A percentile compares a stretch with the other conserved stretches of the same genome.
Conservation (phyloP, 208 protist genomes). For the Porcisia deanei region DNA sequence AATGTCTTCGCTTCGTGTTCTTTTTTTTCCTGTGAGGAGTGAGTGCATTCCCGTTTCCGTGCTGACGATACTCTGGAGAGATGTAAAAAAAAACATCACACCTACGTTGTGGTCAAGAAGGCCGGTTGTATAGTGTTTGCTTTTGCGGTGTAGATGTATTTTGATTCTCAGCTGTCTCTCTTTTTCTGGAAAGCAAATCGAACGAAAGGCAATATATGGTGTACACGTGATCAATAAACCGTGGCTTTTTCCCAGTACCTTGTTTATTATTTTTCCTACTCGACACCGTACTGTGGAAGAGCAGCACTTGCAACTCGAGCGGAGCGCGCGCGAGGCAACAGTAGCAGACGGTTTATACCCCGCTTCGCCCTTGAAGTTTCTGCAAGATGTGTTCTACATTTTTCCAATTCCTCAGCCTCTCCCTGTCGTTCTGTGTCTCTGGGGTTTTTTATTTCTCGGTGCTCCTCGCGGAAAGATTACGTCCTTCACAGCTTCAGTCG, state of each 20-base stretch:
- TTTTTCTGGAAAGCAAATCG: not conserved
- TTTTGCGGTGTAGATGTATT: slow-evolving; percentile 7
- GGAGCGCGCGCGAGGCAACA: too few relatives aligned
- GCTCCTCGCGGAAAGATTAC: not conserved
- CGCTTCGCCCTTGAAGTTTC: not conserved
- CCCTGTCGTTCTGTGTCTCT: not conserved
- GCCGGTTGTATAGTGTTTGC: not conserved
- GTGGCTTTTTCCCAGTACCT: not conserved
- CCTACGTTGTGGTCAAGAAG: not conserved
- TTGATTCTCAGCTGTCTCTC: not conserved
- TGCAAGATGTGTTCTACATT: not conserved
- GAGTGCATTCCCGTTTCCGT: not conserved
- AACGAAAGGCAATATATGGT: not conserved
- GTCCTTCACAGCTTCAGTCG: not conserved
- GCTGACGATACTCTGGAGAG: not conserved
- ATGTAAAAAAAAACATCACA: not conserved
- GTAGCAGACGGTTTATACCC: not conserved
- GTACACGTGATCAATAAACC: not conserved
- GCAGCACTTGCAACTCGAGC: too few relatives aligned
- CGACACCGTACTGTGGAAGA: not conserved
- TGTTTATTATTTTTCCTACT: not conserved
- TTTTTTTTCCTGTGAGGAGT: not conserved
- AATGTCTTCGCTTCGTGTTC: not conserved
- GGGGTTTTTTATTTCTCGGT: not conserved
- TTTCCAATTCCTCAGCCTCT: not conserved